A percentile compares a stretch with the other conserved stretches of the same genome.
Conservation (phyloP, 768 basidiomycete species). For the Hygrophoropsis aurantiaca region DNA sequence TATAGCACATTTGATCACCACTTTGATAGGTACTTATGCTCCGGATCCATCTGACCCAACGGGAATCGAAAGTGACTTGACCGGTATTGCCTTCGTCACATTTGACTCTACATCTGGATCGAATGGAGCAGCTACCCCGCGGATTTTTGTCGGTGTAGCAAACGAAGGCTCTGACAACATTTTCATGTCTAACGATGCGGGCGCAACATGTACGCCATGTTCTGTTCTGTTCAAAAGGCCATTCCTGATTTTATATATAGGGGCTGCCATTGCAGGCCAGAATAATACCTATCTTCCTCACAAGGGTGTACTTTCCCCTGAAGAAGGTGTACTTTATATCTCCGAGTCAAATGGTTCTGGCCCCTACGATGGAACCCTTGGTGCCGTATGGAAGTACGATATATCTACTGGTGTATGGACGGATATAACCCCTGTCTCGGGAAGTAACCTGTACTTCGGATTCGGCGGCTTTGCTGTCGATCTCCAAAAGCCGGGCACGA, state of each 20-base stretch:
- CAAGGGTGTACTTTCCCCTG: conserved; percentile 62
- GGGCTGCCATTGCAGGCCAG: conserved; percentile 58
- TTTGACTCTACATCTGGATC: conserved; percentile 61
- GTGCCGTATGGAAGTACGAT: conserved; percentile 51
- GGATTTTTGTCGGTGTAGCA: conserved; percentile 70
- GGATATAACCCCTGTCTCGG: conserved; percentile 61
- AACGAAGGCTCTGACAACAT: conserved; percentile 54
- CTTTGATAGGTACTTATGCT: conserved; percentile 42
- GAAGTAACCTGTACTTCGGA: conserved; percentile 58
- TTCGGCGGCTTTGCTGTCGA: conserved; percentile 66
- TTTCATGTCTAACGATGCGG: conserved; percentile 56
- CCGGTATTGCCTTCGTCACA: conserved; percentile 60
- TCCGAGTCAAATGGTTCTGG: conserved; percentile 64
- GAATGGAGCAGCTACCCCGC: conserved; percentile 51
- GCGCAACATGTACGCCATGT: conserved; percentile 49
- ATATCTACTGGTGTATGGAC: conserved; percentile 56
- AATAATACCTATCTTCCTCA: conserved; percentile 60
- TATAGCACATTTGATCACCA: neutral
- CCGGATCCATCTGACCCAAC: conserved; percentile 51
- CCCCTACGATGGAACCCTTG: conserved; percentile 59
- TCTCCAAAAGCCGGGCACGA: conserved; percentile 55
- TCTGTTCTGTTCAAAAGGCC: neutral
- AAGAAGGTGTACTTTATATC: conserved; percentile 57
- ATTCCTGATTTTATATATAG: conserved; percentile 24
- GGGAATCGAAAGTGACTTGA: conserved; percentile 37